Conservation (phyloP, 2,329 filamentous ascomycete species). For the Ciborinia camelliae region DNA sequence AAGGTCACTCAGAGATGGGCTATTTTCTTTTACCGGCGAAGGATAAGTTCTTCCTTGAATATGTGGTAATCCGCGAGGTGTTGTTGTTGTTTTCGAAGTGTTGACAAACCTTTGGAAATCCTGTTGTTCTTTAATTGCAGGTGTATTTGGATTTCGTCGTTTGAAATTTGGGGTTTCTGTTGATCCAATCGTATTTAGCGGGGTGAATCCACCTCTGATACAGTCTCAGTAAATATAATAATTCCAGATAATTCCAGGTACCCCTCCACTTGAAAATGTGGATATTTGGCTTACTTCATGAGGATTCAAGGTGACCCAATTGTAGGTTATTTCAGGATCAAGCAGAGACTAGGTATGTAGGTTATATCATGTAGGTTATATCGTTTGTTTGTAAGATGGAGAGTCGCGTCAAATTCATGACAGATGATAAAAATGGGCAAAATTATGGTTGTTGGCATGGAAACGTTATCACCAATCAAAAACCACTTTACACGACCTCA, state of each 20-base stretch:
- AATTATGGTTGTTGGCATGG: slow-evolving; percentile 17
- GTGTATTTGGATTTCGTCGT: not conserved
- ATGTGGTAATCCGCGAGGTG: not conserved
- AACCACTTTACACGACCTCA: slow-evolving; percentile 17
- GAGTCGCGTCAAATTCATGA: not conserved
- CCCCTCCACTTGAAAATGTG: not conserved
- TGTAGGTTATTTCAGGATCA: not conserved
- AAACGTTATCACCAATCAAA: slow-evolving; percentile 18
- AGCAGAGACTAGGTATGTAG: not conserved
- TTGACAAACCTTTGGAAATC: not conserved
- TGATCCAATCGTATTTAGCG: slow-evolving; percentile 21
- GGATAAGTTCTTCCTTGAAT: not conserved
- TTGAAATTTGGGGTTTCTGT: slow-evolving; percentile 18
- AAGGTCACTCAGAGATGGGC: slow-evolving; percentile 30
- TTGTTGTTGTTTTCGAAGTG: not conserved
- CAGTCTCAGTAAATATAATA: slow-evolving; percentile 12
- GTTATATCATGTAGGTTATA: too few species aligned
- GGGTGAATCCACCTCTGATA: slow-evolving; percentile 18
- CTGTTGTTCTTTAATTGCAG: slow-evolving; percentile 8
- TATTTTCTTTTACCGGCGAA: slow-evolving; percentile 11
- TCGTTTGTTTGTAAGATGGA: not conserved
- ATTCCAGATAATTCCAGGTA: not conserved
- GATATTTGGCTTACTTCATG: slow-evolving; percentile 19
- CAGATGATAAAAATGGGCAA: not conserved
- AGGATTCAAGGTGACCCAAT: not conserved